Conservation (phyloP, 306 rosid genomes). For the Pyrus betulifolia region DNA sequence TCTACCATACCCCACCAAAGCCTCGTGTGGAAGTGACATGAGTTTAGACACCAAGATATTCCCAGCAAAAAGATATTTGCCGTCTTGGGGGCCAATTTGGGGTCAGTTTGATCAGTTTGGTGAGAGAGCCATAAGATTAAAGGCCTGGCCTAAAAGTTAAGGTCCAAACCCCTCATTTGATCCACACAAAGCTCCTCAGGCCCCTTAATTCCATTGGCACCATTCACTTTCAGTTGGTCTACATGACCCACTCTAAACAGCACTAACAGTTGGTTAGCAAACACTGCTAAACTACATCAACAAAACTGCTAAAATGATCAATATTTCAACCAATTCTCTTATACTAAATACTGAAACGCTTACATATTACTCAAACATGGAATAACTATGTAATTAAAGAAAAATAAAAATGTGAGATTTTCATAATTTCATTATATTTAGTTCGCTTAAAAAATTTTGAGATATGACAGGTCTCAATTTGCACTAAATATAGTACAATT, state of each 20-base stretch:
- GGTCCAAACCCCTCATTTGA: neutral
- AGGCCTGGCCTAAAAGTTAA: slow-evolving; percentile 24
- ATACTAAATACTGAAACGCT: too few species aligned
- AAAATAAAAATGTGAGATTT: too few species aligned
- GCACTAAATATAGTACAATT: too few species aligned
- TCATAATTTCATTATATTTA: too few species aligned
- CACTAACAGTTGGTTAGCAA: slow-evolving; percentile 30
- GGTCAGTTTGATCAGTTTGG: slow-evolving; percentile 6
- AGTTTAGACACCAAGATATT: slow-evolving; percentile 13
- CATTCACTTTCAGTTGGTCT: slow-evolving; percentile 18
- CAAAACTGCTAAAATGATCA: too few species aligned
- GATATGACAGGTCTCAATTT: too few species aligned
- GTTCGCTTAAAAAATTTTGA: too few species aligned
- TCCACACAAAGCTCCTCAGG: neutral
- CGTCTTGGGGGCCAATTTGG: slow-evolving; percentile 30
- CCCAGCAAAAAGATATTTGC: slow-evolving; percentile 1
- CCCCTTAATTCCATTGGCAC: neutral
- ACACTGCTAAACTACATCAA: neutral
- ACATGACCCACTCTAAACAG: slow-evolving; percentile 9
- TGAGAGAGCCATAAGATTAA: neutral
- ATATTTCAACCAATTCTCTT: too few species aligned
- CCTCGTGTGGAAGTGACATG: slow-evolving; percentile 6
- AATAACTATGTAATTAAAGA: too few species aligned
- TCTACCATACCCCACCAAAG: slow-evolving; percentile 19
- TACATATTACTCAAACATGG: too few species aligned